Evolutionary conservation across 164 flowering plant species (phyloP).

Genomic region (Kingdonia uniflora): DNA sequence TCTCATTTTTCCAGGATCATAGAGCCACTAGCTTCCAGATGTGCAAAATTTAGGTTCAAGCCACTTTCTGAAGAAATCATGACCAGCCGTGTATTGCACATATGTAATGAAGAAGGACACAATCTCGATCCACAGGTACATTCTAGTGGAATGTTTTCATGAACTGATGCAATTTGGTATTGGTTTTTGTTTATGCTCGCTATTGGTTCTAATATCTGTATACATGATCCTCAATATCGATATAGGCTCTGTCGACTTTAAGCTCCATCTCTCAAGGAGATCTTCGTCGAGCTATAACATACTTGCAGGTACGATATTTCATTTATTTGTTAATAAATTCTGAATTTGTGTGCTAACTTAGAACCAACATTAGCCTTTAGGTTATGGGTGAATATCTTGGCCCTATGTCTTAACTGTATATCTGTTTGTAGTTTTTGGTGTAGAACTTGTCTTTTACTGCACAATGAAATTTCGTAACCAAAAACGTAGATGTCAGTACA

Average conservation of each 20-base stretch:
- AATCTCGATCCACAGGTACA: slow-evolving; percentile 69
- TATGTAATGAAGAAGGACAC: slow-evolving; percentile 76
- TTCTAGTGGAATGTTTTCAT: neutral
- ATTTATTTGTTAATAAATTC: too few relatives aligned
- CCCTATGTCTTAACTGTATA: too few relatives aligned
- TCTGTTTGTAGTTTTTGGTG: too few relatives aligned
- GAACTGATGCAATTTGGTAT: neutral
- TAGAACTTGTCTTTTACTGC: too few relatives aligned
- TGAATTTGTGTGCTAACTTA: too few relatives aligned
- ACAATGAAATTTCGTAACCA: too few relatives aligned
- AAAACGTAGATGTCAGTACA: too few relatives aligned
- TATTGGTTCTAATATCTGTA: too few relatives aligned
- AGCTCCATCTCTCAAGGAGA: slow-evolving; percentile 97
- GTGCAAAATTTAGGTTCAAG: slow-evolving; percentile 98
- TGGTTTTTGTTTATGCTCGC: slow-evolving; percentile 3
- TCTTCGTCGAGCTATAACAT: slow-evolving; percentile 95
- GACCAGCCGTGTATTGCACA: slow-evolving; percentile 63
- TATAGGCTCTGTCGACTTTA: slow-evolving; percentile 85
- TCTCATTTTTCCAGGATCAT: slow-evolving; percentile 50
- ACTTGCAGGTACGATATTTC: slow-evolving; percentile 38
- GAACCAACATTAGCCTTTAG: too few relatives aligned
- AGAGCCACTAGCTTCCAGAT: slow-evolving; percentile 98
- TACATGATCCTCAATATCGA: slow-evolving; percentile 3
- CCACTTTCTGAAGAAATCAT: slow-evolving; percentile 85
- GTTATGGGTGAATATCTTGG: too few relatives aligned